A percentile compares a stretch with the other conserved stretches of the same genome.
Evolutionary conservation across 2,329 filamentous ascomycete species (phyloP).

Genomic region (Arachnopeziza araneosa): DNA sequence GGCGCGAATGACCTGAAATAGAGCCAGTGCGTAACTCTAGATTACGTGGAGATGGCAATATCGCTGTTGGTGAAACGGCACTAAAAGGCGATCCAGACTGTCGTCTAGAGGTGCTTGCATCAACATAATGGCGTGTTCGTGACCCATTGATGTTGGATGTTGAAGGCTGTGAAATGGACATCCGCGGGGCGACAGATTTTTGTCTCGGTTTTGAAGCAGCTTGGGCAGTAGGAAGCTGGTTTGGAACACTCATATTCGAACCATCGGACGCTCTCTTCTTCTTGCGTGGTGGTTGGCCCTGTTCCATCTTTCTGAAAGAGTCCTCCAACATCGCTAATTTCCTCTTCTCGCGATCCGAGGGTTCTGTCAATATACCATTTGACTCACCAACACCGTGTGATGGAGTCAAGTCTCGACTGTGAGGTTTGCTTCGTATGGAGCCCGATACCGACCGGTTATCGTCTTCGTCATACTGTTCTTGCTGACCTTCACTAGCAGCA

Average conservation of each 20-base stretch:
- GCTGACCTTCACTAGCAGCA: constrained; percentile 56
- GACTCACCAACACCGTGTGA: constrained; percentile 47
- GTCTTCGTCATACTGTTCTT: constrained; percentile 49
- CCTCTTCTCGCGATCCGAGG: constrained; percentile 61
- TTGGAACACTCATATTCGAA: constrained; percentile 18
- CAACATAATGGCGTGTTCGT: constrained; percentile 24
- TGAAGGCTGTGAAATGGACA: constrained; percentile 21
- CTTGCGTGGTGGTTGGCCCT: constrained; percentile 53
- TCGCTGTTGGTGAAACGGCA: constrained; percentile 24
- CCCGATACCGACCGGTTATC: constrained; percentile 45
- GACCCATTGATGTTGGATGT: constrained; percentile 15
- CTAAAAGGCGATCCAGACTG: constrained; percentile 29
- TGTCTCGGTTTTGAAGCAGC: constrained; percentile 28
- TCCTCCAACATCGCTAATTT: constrained; percentile 63
- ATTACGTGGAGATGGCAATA: constrained; percentile 16
- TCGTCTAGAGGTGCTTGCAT: constrained; percentile 27
- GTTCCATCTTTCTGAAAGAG: constrained; percentile 55
- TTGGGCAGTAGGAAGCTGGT: constrained; percentile 10
- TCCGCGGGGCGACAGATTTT: constrained; percentile 25
- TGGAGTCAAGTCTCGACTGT: constrained; percentile 61
- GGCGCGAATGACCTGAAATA: constrained; percentile 16
- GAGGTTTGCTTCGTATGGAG: constrained; percentile 57
- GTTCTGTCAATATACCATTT: constrained; percentile 45
- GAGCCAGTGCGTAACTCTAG: constrained; percentile 12
- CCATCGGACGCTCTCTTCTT: constrained; percentile 59